phyloP scores from a whole-genome alignment of 1,284 basidiomycete genomes.

The Cryptococcus sp. region DNA sequence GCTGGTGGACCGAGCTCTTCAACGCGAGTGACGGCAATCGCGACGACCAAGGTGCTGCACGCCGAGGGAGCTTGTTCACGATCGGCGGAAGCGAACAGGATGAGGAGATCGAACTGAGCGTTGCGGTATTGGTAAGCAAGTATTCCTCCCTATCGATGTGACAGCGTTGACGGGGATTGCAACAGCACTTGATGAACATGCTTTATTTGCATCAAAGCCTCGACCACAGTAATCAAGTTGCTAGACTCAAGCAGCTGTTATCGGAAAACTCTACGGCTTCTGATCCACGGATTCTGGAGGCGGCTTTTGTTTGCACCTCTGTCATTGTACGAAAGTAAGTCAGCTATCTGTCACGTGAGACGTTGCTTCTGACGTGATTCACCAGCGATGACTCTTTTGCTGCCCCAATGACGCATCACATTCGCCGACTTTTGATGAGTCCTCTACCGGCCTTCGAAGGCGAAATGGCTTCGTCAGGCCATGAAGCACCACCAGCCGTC shows the following conservation, averaged over 20 bases:
- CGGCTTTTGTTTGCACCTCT: conserved; percentile 45
- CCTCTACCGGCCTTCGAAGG: conserved; percentile 86
- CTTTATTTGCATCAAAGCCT: conserved; percentile 74
- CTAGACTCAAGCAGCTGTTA: conserved; percentile 71
- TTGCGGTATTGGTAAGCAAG: conserved; percentile 40
- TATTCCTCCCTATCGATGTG: too few relatives aligned
- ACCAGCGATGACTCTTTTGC: conserved; percentile 78
- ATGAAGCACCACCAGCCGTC: conserved; percentile 62
- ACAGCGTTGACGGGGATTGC: too few relatives aligned
- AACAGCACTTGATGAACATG: conserved; percentile 81
- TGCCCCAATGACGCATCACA: conserved; percentile 70
- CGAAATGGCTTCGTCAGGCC: conserved; percentile 61
- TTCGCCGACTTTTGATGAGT: conserved; percentile 84
- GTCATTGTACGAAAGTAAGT: conserved; percentile 72
- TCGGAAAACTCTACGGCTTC: conserved; percentile 79
- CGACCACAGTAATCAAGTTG: conserved; percentile 69
- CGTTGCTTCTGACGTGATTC: background rate
- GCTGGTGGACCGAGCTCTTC: conserved; percentile 47
- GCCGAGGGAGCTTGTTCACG: conserved; percentile 27
- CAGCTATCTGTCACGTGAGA: background rate
- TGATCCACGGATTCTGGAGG: conserved; percentile 59
- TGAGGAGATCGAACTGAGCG: conserved; percentile 45
- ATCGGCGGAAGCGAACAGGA: conserved; percentile 35
- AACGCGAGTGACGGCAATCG: conserved; percentile 16
- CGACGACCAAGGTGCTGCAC: conserved; percentile 6